Conservation (phyloP, 2,329 filamentous ascomycete species). For the Xylaria sp. region DNA sequence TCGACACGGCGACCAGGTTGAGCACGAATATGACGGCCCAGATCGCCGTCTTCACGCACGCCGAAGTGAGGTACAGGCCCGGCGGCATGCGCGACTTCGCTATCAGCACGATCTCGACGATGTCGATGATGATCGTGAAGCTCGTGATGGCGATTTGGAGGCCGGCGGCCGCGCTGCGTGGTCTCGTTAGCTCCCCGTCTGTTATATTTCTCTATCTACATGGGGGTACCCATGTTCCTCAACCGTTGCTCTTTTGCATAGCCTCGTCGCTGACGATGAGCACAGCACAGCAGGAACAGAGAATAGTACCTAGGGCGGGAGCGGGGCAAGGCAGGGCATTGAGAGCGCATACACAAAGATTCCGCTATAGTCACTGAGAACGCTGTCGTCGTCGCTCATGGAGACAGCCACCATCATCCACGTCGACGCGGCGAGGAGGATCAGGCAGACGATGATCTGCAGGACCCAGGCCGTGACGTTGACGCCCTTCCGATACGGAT, state of each 20-base stretch:
- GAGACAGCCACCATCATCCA: constrained; percentile 14
- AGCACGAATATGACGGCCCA: constrained; percentile 28
- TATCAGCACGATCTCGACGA: constrained; percentile 32
- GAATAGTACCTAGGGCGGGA: too few relatives aligned
- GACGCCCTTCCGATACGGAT: constrained; percentile 29
- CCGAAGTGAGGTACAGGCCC: constrained; percentile 27
- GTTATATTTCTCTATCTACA: too few relatives aligned
- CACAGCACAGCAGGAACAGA: too few relatives aligned
- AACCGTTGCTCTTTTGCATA: too few relatives aligned
- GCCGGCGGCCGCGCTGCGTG: constrained; percentile 21
- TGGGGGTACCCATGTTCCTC: too few relatives aligned
- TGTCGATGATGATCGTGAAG: constrained; percentile 28
- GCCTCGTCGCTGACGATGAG: too few relatives aligned
- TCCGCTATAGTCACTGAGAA: constrained; percentile 2
- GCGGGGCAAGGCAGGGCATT: too few relatives aligned
- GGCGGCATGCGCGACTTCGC: constrained; percentile 27
- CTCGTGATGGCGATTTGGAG: constrained; percentile 26
- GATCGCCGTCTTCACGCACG: constrained; percentile 28
- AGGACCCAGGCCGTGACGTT: constrained; percentile 33
- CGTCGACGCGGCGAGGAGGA: constrained; percentile 23
- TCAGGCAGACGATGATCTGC: constrained; percentile 29
- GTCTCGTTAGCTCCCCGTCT: not conserved
- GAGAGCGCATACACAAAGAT: constrained; percentile 25
- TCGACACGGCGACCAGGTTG: constrained; percentile 11
- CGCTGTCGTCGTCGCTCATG: not conserved